These are phyloP conservation scores for Calophaca sinica DNA, from an alignment of 306 rosid species.

Conservation along the genomic window DNA sequence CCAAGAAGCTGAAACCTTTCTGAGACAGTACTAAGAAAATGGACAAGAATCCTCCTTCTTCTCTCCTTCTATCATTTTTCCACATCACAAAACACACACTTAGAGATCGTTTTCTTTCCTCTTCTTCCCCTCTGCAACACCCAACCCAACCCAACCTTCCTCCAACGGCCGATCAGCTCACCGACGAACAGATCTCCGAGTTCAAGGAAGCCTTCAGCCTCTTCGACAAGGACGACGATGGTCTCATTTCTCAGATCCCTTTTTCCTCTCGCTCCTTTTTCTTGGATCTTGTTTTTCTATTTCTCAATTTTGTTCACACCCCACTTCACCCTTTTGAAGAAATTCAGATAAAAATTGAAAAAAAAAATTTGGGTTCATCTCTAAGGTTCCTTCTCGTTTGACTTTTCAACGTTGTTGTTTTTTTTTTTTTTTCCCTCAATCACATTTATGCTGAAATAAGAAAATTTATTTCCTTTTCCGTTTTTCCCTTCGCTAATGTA, in stretches of 20 bases:
- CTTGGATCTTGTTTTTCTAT: conserved; percentile 41
- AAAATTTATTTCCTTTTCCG: not conserved
- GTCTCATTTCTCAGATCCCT: conserved; percentile 43
- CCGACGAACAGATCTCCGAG: too few relatives aligned
- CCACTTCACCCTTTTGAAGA: not conserved
- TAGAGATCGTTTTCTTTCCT: not conserved
- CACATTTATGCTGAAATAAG: not conserved
- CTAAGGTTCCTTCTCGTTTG: conserved; percentile 48
- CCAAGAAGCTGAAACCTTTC: too few relatives aligned
- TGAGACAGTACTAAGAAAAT: too few relatives aligned
- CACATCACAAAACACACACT: not conserved
- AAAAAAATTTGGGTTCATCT: conserved; percentile 13
- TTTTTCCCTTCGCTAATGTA: conserved; percentile 4
- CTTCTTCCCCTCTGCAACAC: not conserved
- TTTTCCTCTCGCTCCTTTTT: not conserved
- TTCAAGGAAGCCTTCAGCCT: too few relatives aligned
- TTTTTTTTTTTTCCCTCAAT: conserved; percentile 16
- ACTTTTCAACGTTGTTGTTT: conserved; percentile 29
- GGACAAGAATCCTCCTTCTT: not conserved
- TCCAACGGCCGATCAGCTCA: too few relatives aligned
- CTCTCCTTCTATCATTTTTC: not conserved
- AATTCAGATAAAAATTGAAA: not conserved
- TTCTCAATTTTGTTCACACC: not conserved
- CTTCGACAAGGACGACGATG: too few relatives aligned
- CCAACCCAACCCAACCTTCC: not conserved